These are phyloP conservation scores for Glycyrrhiza uralensis DNA, from an alignment of 306 rosid genomes.

Conservation along the genomic window DNA sequence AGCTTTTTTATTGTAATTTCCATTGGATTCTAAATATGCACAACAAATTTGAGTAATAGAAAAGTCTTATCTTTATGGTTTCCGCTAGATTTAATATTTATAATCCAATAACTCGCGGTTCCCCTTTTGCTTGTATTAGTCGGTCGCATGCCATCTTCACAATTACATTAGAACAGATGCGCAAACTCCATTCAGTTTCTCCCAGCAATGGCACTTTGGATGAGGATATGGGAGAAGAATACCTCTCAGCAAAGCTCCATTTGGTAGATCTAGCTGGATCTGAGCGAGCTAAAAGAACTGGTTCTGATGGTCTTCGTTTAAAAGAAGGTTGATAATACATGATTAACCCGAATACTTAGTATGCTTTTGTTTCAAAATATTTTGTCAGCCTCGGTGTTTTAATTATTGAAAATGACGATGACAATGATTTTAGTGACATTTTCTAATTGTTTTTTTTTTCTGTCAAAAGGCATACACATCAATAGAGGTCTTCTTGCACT, in stretches of 20 bases:
- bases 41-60: conserved; percentile 19
- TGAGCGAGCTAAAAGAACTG: conserved; percentile 85
- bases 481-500: conserved; percentile 90
- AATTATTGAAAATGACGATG: conserved; percentile 9
- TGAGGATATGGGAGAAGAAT: conserved; percentile 84
- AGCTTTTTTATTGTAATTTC: conserved; percentile 14
- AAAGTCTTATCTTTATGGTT: conserved; percentile 10
- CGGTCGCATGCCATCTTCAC: conserved; percentile 96
- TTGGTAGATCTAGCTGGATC: conserved; percentile 93
- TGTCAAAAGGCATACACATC: conserved; percentile 67
- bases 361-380: conserved; percentile 14
- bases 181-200: conserved; percentile 54
- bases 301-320: conserved; percentile 73
- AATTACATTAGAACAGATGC: conserved; percentile 79
- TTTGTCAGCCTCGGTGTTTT: neutral
- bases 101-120: conserved; percentile 31
- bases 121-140: conserved; percentile 43
- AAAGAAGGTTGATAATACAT: conserved; percentile 57
- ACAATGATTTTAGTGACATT: neutral
- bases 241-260: conserved; percentile 81
- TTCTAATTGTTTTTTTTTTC: neutral
- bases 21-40: conserved; percentile 10
- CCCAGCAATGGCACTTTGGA: conserved; percentile 53
- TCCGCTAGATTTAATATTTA: conserved; percentile 11
- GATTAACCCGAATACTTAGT: neutral